These are phyloP conservation scores for Ormosia emarginata DNA, from an alignment of 306 rosid species.

Conservation along the genomic window DNA sequence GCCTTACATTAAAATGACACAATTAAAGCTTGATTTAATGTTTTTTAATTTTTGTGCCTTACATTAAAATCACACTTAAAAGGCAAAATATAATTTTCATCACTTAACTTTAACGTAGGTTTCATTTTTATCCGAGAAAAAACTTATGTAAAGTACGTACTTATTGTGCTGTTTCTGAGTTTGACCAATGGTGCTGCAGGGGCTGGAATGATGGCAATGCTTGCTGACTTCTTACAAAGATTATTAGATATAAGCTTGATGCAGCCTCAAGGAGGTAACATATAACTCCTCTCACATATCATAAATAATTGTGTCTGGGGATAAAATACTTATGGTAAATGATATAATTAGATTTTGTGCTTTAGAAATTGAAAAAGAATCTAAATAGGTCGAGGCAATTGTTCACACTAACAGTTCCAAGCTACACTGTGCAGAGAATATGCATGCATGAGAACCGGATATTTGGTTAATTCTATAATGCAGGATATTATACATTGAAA, in stretches of 20 bases:
- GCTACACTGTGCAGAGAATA: no score
- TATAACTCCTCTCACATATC: not conserved
- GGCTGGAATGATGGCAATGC: not conserved
- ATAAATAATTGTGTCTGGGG: no score
- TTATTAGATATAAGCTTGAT: not conserved
- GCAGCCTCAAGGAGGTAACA: not conserved
- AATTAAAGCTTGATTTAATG: no score
- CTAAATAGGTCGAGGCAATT: not conserved
- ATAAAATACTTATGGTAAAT: not conserved
- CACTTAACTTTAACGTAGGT: no score
- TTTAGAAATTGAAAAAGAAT: not conserved
- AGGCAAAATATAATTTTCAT: no score
- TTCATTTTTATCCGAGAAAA: no score
- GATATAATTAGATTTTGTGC: not conserved
- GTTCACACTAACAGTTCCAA: not conserved
- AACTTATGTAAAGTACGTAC: no score
- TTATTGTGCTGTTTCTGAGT: not conserved
- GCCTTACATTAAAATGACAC: no score
- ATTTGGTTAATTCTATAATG: not conserved
- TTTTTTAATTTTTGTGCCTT: no score
- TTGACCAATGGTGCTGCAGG: constrained; percentile 7
- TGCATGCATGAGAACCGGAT: not conserved
- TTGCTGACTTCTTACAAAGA: constrained; percentile 4
- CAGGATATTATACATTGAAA: not conserved
- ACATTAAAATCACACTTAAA: no score